Evolutionary conservation across 2,329 filamentous ascomycete species (phyloP).

Genomic region (Knoxdaviesia proteae): DNA sequence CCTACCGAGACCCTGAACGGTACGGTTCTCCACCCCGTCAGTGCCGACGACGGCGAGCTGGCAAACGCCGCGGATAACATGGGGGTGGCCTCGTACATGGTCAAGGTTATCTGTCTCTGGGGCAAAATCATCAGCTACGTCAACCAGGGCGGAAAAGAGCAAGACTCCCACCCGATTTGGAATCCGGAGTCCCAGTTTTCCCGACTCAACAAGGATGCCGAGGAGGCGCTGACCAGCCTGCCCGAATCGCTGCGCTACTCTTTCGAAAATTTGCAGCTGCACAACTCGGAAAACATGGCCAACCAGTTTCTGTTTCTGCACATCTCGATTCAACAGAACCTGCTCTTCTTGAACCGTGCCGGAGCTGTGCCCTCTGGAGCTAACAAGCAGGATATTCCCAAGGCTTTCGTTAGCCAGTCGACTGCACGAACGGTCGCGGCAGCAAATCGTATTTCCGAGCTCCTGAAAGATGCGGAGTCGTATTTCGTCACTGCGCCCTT

Average conservation of each 20-base stretch:
- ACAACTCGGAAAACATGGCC: slow-evolving; percentile 65
- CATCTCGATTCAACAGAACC: slow-evolving; percentile 72
- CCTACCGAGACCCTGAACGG: slow-evolving; percentile 70
- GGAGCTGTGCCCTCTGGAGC: slow-evolving; percentile 43
- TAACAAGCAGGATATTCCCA: slow-evolving; percentile 26
- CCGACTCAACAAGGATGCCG: slow-evolving; percentile 46
- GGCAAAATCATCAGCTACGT: slow-evolving; percentile 76
- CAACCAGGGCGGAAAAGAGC: slow-evolving; percentile 71
- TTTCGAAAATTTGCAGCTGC: slow-evolving; percentile 61
- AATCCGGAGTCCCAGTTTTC: slow-evolving; percentile 57
- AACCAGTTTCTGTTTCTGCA: slow-evolving; percentile 90
- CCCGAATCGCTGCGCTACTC: slow-evolving; percentile 56
- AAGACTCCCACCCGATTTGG: slow-evolving; percentile 64
- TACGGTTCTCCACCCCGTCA: slow-evolving; percentile 38
- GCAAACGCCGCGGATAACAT: slow-evolving; percentile 61
- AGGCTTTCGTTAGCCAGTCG: slow-evolving; percentile 56
- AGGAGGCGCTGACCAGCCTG: slow-evolving; percentile 47
- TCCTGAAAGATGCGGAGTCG: slow-evolving; percentile 57
- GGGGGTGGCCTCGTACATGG: slow-evolving; percentile 82
- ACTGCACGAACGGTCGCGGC: slow-evolving; percentile 60
- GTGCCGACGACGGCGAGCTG: slow-evolving; percentile 41
- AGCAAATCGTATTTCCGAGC: slow-evolving; percentile 66
- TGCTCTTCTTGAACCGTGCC: slow-evolving; percentile 73
- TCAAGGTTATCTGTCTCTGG: slow-evolving; percentile 72
- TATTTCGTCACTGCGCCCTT: slow-evolving; percentile 78